These are phyloP conservation scores for Purpureocillium takamizusanense DNA, from an alignment of 2,329 filamentous ascomycete genomes.

Conservation along the genomic window DNA sequence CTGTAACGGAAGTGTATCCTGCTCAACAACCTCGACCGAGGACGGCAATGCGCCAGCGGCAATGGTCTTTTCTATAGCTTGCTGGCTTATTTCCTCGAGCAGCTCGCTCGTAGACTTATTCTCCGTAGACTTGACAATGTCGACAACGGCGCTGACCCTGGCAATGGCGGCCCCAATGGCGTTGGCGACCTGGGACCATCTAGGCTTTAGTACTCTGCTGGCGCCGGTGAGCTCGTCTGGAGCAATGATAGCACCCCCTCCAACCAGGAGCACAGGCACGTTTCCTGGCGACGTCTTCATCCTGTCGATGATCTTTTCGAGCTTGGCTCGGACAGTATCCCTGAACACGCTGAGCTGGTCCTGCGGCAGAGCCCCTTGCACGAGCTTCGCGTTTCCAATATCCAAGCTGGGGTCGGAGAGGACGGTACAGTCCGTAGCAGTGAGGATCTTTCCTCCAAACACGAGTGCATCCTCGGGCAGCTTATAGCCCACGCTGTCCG, in stretches of 20 bases:
- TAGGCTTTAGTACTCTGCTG: slow-evolving; percentile 44
- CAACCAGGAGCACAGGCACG: slow-evolving; percentile 51
- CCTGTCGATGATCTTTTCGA: slow-evolving; percentile 48
- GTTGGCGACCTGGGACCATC: slow-evolving; percentile 52
- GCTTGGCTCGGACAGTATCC: slow-evolving; percentile 34
- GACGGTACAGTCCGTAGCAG: slow-evolving; percentile 47
- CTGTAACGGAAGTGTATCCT: slow-evolving; percentile 44
- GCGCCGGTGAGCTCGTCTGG: slow-evolving; percentile 46
- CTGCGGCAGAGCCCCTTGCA: slow-evolving; percentile 18
- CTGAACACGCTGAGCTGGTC: slow-evolving; percentile 28
- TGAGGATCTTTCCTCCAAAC: slow-evolving; percentile 48
- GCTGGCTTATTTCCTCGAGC: slow-evolving; percentile 25
- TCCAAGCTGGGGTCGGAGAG: slow-evolving; percentile 19
- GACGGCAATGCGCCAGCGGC: slow-evolving; percentile 33
- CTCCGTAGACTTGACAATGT: slow-evolving; percentile 40
- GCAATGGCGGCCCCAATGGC: slow-evolving; percentile 57
- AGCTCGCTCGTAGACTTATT: slow-evolving; percentile 25
- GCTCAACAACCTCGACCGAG: slow-evolving; percentile 39
- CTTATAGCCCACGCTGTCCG: slow-evolving; percentile 53
- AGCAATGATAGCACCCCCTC: slow-evolving; percentile 52
- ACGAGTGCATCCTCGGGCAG: slow-evolving; percentile 43
- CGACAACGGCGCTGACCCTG: slow-evolving; percentile 44
- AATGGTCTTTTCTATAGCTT: slow-evolving; percentile 34
- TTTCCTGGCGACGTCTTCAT: slow-evolving; percentile 56
- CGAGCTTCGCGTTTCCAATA: slow-evolving; percentile 32